Conservation (phyloP, 1,284 basidiomycete genomes). For the Irpex sp. region DNA sequence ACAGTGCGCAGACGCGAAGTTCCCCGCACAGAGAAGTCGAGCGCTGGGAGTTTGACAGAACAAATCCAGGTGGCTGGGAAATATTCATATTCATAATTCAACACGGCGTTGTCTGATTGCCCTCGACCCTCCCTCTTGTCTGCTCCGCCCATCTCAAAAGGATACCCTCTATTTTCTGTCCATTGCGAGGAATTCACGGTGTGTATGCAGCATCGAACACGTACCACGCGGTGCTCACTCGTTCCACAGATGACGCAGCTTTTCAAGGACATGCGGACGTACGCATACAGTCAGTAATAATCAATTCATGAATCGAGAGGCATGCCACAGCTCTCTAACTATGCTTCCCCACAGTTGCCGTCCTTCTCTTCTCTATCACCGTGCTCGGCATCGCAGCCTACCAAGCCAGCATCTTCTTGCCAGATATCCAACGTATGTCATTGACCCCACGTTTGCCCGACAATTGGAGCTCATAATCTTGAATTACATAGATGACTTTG, state of each 20-base stretch:
- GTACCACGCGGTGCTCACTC: neutral
- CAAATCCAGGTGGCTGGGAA: neutral
- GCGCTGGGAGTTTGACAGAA: neutral
- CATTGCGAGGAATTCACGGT: neutral
- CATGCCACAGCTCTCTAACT: neutral
- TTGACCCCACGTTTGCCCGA: neutral
- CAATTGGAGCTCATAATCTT: constrained; percentile 1
- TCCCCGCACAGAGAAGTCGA: neutral
- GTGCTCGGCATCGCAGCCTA: constrained; percentile 67
- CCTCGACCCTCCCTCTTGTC: neutral
- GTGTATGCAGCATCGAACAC: neutral
- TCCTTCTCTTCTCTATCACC: constrained; percentile 57
- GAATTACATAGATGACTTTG: constrained; percentile 52
- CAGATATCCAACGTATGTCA: constrained; percentile 50
- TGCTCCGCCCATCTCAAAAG: neutral
- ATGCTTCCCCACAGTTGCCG: constrained; percentile 37
- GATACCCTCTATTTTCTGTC: neutral
- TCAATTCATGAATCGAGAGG: neutral
- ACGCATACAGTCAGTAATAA: constrained; percentile 24
- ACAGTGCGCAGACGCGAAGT: neutral
- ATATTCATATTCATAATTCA: too few species aligned
- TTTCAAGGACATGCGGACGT: constrained; percentile 30
- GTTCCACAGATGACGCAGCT: constrained; percentile 27
- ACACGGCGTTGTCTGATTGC: too few species aligned
- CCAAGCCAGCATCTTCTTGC: constrained; percentile 63